Evolutionary conservation across 2,329 filamentous ascomycete species (phyloP).

Genomic region (Lachnellula willkommii): DNA sequence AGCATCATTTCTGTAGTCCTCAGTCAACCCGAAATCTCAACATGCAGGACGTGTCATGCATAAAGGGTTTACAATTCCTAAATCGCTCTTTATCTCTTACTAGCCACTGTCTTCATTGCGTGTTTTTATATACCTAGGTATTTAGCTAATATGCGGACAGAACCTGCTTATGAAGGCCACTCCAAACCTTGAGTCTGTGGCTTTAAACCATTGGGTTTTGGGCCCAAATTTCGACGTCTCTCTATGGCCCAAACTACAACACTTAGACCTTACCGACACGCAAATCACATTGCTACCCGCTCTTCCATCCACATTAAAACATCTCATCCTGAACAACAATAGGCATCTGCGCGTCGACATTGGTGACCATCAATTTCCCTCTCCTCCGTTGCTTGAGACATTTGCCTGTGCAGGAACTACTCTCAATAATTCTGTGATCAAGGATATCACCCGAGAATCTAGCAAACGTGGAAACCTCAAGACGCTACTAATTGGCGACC

Average conservation of each 20-base stretch:
- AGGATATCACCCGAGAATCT: conserved; percentile 13
- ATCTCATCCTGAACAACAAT: conserved; percentile 22
- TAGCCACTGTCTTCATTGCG: no score
- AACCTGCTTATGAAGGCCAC: conserved; percentile 14
- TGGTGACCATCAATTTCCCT: conserved; percentile 1
- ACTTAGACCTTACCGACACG: conserved; percentile 22
- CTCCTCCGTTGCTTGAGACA: conserved; percentile 25
- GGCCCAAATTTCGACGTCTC: conserved; percentile 8
- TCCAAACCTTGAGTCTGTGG: conserved; percentile 17
- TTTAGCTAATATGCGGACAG: conserved; percentile 11
- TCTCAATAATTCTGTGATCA: conserved; percentile 9
- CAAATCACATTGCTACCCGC: conserved; percentile 14
- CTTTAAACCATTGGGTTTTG: conserved; percentile 17
- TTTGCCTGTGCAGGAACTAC: conserved; percentile 21
- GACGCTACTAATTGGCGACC: conserved; percentile 20
- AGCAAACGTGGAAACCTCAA: conserved; percentile 23
- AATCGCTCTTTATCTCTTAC: no score
- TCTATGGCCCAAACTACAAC: conserved; percentile 17
- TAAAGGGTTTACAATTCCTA: no score
- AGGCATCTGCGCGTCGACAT: not conserved
- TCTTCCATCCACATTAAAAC: conserved; percentile 24
- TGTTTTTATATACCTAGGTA: not conserved
- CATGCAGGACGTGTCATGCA: no score
- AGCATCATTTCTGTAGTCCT: not conserved
- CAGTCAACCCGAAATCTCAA: no score